phyloP scores from a whole-genome alignment of 2,329 filamentous ascomycete species.

The Aspergillus quadrilineatus region DNA sequence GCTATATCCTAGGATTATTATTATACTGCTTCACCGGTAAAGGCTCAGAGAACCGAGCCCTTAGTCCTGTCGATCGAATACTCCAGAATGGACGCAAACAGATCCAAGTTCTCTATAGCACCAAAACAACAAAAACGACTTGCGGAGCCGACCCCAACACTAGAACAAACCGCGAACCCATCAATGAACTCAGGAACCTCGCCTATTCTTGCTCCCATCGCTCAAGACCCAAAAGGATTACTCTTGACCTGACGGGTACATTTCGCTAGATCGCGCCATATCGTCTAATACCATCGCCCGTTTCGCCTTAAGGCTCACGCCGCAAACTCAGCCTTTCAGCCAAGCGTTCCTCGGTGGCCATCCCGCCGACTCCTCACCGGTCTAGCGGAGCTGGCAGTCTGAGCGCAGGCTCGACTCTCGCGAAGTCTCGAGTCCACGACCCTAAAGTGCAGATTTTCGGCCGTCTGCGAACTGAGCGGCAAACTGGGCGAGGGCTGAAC shows the following conservation, averaged over 20 bases:
- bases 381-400: not conserved
- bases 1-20: not conserved
- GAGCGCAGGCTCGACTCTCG: not conserved
- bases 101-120: not conserved
- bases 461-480: not conserved
- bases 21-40: not conserved
- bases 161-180: not conserved
- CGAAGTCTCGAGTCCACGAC: not conserved
- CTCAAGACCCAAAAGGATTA: not conserved
- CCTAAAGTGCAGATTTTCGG: not conserved
- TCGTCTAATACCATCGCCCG: not conserved
- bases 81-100: not conserved
- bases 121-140: not conserved
- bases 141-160: too few species aligned
- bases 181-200: not conserved
- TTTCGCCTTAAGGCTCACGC: not conserved
- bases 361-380: not conserved
- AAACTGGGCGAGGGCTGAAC: not conserved
- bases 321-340: not conserved
- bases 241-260: not conserved
- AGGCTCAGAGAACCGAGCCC: not conserved
- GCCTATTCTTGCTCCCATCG: not conserved
- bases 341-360: not conserved
- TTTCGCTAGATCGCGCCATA: not conserved
- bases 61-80: not conserved